phyloP scores from a whole-genome alignment of 179 eudicot genomes.

The Kewa caespitosa region DNA sequence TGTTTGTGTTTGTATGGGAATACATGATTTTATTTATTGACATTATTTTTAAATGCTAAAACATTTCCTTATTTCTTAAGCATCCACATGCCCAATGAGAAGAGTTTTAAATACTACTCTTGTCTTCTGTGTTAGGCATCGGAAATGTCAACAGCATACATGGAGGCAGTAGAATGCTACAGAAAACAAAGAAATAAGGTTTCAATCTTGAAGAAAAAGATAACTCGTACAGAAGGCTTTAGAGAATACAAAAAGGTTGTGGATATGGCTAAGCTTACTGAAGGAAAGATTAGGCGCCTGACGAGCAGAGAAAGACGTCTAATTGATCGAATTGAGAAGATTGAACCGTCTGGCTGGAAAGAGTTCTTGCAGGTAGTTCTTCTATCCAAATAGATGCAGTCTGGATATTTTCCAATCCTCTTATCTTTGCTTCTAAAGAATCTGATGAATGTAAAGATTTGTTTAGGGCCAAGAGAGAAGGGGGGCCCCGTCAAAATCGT shows the following conservation, averaged over 20 bases:
- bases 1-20: neutral
- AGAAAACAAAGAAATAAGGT: constrained; percentile 87
- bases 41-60: too few relatives aligned
- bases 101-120: neutral
- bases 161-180: constrained; percentile 69
- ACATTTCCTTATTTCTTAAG: neutral
- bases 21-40: neutral
- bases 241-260: constrained; percentile 83
- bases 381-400: too few relatives aligned
- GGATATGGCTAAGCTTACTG: constrained; percentile 68
- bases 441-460: too few relatives aligned
- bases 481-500: too few relatives aligned
- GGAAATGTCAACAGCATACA: constrained; percentile 64
- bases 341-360: constrained; percentile 99
- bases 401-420: too few relatives aligned
- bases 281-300: constrained; percentile 79
- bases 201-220: constrained; percentile 79
- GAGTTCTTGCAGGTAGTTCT: constrained; percentile 89
- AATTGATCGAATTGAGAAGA: constrained; percentile 73
- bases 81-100: neutral
- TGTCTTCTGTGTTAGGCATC: constrained; percentile 46
- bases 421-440: too few relatives aligned
- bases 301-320: constrained; percentile 75
- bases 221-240: constrained; percentile 82
- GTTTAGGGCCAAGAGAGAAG: too few relatives aligned